Evolutionary conservation across 2,329 filamentous ascomycete species (phyloP).

Genomic region (Parastagonospora nodorum): DNA sequence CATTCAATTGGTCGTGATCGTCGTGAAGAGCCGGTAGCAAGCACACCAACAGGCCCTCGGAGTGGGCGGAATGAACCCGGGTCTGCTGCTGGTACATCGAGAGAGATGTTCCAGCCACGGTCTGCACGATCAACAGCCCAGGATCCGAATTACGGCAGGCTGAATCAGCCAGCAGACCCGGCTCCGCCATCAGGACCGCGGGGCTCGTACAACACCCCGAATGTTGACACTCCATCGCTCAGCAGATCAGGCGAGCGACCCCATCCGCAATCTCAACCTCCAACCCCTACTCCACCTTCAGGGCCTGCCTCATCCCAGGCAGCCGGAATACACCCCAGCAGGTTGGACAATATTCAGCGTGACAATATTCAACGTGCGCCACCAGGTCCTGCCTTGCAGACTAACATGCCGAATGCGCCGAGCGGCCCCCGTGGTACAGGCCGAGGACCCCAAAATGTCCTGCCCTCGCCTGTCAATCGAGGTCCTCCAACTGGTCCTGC

Average conservation of each 20-base stretch:
- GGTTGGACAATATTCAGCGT: slow-evolving; percentile 52
- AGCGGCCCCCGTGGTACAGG: slow-evolving; percentile 42
- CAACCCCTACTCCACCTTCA: slow-evolving; percentile 40
- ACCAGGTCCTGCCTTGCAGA: slow-evolving; percentile 34
- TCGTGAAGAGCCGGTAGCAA: slow-evolving; percentile 46
- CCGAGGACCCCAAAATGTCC: slow-evolving; percentile 29
- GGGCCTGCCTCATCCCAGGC: slow-evolving; percentile 41
- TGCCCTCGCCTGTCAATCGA: slow-evolving; percentile 34
- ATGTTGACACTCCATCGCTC: slow-evolving; percentile 2
- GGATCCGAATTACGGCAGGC: slow-evolving; percentile 56
- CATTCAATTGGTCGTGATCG: slow-evolving; percentile 46
- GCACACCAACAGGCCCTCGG: slow-evolving; percentile 60
- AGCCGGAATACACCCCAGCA: slow-evolving; percentile 60
- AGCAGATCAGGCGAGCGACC: slow-evolving; percentile 31
- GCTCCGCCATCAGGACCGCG: slow-evolving; percentile 61
- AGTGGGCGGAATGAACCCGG: slow-evolving; percentile 45
- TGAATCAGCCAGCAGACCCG: slow-evolving; percentile 55
- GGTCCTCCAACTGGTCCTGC: slow-evolving; percentile 43
- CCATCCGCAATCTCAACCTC: slow-evolving; percentile 28
- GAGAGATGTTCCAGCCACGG: slow-evolving; percentile 49
- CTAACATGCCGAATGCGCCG: slow-evolving; percentile 38
- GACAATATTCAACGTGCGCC: slow-evolving; percentile 40
- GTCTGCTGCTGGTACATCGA: slow-evolving; percentile 29
- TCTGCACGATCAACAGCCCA: slow-evolving; percentile 43
- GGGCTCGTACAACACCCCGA: slow-evolving; percentile 37